Evolutionary conservation across 148 eudicot species (phyloP).

Genomic region (Chenopodium suecicum): DNA sequence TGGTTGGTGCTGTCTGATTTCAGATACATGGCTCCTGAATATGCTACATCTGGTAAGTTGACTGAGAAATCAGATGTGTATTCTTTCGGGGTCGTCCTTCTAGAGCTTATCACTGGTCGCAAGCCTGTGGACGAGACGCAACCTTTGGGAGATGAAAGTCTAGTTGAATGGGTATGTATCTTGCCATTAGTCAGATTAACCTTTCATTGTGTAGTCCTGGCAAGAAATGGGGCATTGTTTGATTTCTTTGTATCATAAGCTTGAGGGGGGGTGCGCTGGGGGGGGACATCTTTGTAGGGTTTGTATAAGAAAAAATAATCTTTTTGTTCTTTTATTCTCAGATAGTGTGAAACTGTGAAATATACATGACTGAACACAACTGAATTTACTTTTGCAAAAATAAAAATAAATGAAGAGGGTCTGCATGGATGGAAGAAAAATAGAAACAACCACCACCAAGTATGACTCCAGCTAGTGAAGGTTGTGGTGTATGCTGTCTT

Average conservation of each 20-base stretch:
- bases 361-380: not conserved
- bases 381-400: not conserved
- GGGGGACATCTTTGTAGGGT: not conserved
- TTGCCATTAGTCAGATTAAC: not conserved
- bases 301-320: no score
- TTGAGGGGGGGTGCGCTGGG: not conserved
- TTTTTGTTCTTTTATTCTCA: no score
- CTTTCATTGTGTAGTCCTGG: not conserved
- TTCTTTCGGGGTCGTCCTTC: constrained; percentile 90
- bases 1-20: constrained; percentile 17
- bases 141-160: constrained; percentile 74
- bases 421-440: not conserved
- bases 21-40: constrained; percentile 98
- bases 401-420: not conserved
- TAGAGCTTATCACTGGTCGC: constrained; percentile 92
- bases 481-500: not conserved
- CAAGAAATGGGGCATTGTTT: not conserved
- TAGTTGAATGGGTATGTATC: constrained; percentile 86
- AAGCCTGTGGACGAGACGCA: constrained; percentile 82
- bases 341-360: not conserved
- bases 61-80: constrained; percentile 93
- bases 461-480: not conserved
- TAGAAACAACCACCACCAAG: not conserved
- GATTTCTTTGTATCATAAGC: not conserved
- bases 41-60: constrained; percentile 87